Percentiles rank a stretch among this genome's conserved stretches.
Conservation (phyloP, 805 yeast genomes). For the Teunomyces gatunensis region DNA sequence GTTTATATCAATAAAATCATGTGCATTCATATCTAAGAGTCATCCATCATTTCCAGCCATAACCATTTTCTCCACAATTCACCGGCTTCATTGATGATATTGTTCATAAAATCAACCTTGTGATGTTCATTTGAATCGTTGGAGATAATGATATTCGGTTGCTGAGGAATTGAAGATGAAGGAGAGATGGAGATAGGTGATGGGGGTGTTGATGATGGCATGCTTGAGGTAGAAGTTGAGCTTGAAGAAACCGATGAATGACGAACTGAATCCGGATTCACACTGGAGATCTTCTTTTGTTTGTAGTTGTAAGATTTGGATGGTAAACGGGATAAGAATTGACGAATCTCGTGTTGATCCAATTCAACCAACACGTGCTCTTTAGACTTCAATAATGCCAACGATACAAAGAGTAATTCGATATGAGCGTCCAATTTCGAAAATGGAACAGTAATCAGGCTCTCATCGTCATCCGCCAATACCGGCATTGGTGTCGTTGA, state of each 20-base stretch:
- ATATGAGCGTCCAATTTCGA: conserved; percentile 70
- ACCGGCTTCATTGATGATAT: conserved; percentile 73
- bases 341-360: conserved; percentile 86
- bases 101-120: conserved; percentile 63
- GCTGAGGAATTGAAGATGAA: conserved; percentile 5
- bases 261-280: background rate
- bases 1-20: background rate
- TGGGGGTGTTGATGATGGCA: conserved; percentile 14
- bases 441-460: conserved; percentile 40
- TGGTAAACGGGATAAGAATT: conserved; percentile 61
- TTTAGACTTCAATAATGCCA: conserved; percentile 78
- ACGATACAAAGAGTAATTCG: conserved; percentile 69
- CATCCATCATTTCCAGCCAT: conserved; percentile 43
- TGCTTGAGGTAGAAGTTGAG: conserved; percentile 9
- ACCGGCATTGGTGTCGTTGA: background rate
- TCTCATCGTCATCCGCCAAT: conserved; percentile 3
- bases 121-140: conserved; percentile 40
- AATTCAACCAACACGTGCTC: conserved; percentile 77
- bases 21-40: conserved; percentile 13
- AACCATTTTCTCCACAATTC: conserved; percentile 87
- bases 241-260: background rate
- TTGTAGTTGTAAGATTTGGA: conserved; percentile 43
- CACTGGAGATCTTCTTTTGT: conserved; percentile 21
- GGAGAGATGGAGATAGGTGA: conserved; percentile 8
- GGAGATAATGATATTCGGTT: conserved; percentile 21